Conservation (phyloP, 768 basidiomycete species). For the Auricularia heimuer region DNA sequence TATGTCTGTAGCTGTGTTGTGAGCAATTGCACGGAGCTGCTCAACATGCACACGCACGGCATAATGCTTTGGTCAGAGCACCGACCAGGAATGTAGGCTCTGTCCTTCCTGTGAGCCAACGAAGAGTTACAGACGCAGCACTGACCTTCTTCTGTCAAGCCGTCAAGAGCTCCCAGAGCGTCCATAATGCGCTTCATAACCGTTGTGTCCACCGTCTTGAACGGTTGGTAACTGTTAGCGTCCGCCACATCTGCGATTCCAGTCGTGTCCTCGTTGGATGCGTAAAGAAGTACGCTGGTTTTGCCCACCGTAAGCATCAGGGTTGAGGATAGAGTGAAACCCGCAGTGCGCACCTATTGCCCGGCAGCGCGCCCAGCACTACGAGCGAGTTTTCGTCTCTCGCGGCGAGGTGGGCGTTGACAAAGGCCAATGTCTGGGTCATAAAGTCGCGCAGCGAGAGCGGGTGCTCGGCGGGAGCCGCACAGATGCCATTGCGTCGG, state of each 20-base stretch:
- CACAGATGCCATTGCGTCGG: slow-evolving; percentile 81
- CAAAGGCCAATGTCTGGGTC: slow-evolving; percentile 77
- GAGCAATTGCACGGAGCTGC: slow-evolving; percentile 29
- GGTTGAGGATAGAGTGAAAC: not conserved
- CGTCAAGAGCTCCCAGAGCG: slow-evolving; percentile 47
- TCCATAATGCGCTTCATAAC: slow-evolving; percentile 51
- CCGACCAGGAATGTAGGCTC: slow-evolving; percentile 71
- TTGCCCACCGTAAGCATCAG: no score
- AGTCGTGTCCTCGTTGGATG: slow-evolving; percentile 40
- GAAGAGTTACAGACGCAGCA: slow-evolving; percentile 9
- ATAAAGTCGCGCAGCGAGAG: slow-evolving; percentile 66
- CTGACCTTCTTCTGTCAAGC: slow-evolving; percentile 43
- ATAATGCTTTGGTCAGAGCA: slow-evolving; percentile 85
- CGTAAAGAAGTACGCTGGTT: slow-evolving; percentile 64
- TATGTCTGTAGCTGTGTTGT: slow-evolving; percentile 42
- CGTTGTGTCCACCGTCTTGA: slow-evolving; percentile 63
- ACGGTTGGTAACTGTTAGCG: slow-evolving; percentile 77
- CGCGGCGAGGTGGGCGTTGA: slow-evolving; percentile 87
- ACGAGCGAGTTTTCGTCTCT: slow-evolving; percentile 89
- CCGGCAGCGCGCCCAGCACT: slow-evolving; percentile 82
- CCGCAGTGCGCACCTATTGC: slow-evolving; percentile 49
- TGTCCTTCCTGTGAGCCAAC: slow-evolving; percentile 16
- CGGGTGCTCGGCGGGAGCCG: slow-evolving; percentile 35
- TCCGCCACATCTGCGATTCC: slow-evolving; percentile 33
- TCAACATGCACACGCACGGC: slow-evolving; percentile 44